These are phyloP conservation scores for Chrysoporthe puriensis DNA, from an alignment of 2,329 filamentous ascomycete species.

Conservation along the genomic window DNA sequence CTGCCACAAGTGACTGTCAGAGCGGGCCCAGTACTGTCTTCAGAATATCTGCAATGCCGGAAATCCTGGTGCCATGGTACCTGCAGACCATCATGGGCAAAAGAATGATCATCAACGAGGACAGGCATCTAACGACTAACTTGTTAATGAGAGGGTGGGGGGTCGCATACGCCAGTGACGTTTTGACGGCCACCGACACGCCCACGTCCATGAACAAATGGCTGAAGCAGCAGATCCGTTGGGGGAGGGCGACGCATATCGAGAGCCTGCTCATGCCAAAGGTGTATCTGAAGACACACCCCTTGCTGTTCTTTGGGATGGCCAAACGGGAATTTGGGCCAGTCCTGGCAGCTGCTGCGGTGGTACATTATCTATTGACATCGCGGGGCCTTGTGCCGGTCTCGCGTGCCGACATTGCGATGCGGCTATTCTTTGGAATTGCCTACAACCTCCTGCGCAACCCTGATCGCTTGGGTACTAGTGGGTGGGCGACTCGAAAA, in stretches of 20 bases:
- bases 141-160: slow-evolving; percentile 40
- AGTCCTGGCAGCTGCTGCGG: slow-evolving; percentile 35
- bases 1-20: slow-evolving; percentile 40
- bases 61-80: slow-evolving; percentile 41
- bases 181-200: slow-evolving; percentile 40
- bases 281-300: slow-evolving; percentile 40
- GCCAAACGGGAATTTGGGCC: slow-evolving; percentile 39
- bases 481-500: slow-evolving; percentile 25
- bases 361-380: slow-evolving; percentile 37
- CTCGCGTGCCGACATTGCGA: slow-evolving; percentile 34
- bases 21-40: slow-evolving; percentile 43
- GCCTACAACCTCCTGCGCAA: slow-evolving; percentile 39
- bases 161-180: slow-evolving; percentile 39
- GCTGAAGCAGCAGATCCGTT: slow-evolving; percentile 43
- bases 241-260: slow-evolving; percentile 41
- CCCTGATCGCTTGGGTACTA: slow-evolving; percentile 31
- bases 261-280: slow-evolving; percentile 40
- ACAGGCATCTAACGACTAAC: slow-evolving; percentile 42
- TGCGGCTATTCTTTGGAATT: slow-evolving; percentile 35
- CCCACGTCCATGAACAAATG: slow-evolving; percentile 40
- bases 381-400: slow-evolving; percentile 33
- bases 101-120: slow-evolving; percentile 43
- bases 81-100: slow-evolving; percentile 40
- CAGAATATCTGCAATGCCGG: slow-evolving; percentile 36
- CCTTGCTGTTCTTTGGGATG: slow-evolving; percentile 40